Conservation (phyloP, 495 filamentous ascomycete genomes). For the Penicillium psychrofluorescens region DNA sequence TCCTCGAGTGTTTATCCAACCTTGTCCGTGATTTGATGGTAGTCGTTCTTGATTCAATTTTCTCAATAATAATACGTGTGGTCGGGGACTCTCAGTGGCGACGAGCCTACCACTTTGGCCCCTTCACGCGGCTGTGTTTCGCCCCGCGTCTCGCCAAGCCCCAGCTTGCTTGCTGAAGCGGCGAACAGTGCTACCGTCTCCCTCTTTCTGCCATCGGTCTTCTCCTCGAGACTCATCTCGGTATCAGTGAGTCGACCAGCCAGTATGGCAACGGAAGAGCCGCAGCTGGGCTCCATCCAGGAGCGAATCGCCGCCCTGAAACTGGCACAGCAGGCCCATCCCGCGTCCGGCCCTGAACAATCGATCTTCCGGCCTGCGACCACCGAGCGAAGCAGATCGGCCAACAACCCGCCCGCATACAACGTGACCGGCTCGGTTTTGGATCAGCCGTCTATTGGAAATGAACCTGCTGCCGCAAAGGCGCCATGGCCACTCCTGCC, state of each 20-base stretch:
- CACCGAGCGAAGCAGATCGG: conserved; percentile 34
- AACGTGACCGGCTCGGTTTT: conserved; percentile 25
- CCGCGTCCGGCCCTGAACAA: conserved; percentile 12
- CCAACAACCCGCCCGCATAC: conserved; percentile 38
- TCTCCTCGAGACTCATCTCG: too few relatives aligned
- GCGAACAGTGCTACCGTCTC: neutral
- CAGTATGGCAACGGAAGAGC: conserved; percentile 20
- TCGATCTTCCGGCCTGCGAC: conserved; percentile 24
- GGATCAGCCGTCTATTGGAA: conserved; percentile 29
- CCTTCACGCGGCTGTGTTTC: too few relatives aligned
- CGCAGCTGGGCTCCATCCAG: conserved; percentile 45
- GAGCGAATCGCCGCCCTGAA: conserved; percentile 55
- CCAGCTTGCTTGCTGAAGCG: too few relatives aligned
- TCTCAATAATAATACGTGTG: too few relatives aligned
- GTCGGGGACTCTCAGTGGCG: too few relatives aligned
- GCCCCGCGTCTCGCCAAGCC: too few relatives aligned
- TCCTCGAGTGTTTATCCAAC: too few relatives aligned
- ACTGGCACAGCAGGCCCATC: conserved; percentile 44
- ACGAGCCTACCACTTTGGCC: too few relatives aligned
- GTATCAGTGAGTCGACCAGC: too few relatives aligned
- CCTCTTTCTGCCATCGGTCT: neutral
- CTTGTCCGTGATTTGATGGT: too few relatives aligned
- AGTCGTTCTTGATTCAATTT: too few relatives aligned
- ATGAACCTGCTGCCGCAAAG: conserved; percentile 29
- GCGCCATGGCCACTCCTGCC: conserved; percentile 13